These are phyloP conservation scores for Colletotrichum plurivorum DNA, from an alignment of 2,329 filamentous ascomycete genomes.

Conservation along the genomic window DNA sequence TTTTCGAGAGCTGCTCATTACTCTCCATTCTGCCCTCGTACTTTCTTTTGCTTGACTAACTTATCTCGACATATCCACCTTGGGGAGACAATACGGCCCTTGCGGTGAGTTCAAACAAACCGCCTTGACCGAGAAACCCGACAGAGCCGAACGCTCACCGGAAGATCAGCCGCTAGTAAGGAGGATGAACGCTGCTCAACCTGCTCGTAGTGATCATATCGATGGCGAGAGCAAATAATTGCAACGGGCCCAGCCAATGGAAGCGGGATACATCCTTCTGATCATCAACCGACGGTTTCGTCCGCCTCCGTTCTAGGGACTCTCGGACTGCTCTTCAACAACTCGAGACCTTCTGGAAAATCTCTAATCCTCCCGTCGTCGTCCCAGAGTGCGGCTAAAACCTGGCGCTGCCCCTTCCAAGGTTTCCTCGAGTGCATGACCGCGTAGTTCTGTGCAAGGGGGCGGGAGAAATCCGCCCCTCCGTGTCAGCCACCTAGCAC, in stretches of 20 bases:
- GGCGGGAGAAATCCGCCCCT: background rate
- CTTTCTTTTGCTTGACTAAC: no score
- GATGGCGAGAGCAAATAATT: background rate
- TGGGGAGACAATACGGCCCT: no score
- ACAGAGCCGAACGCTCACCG: background rate
- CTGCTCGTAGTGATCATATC: background rate
- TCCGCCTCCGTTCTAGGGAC: constrained; percentile 19
- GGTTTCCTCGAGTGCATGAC: constrained; percentile 50
- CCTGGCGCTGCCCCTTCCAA: constrained; percentile 49
- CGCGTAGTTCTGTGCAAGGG: constrained; percentile 48
- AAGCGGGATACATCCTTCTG: background rate
- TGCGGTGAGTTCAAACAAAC: no score
- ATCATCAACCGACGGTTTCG: background rate
- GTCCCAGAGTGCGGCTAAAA: constrained; percentile 52
- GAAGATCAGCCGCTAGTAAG: background rate
- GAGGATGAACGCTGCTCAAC: background rate
- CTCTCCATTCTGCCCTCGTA: background rate
- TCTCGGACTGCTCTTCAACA: constrained; percentile 39
- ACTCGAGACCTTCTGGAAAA: constrained; percentile 43
- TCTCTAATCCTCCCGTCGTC: constrained; percentile 45
- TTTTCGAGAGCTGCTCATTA: background rate
- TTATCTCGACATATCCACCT: no score
- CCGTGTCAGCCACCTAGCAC: constrained; percentile 23
- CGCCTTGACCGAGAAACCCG: no score
- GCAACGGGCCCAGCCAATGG: background rate